phyloP scores from a whole-genome alignment of 2,329 filamentous ascomycete species.

The Penicillium sp. region DNA sequence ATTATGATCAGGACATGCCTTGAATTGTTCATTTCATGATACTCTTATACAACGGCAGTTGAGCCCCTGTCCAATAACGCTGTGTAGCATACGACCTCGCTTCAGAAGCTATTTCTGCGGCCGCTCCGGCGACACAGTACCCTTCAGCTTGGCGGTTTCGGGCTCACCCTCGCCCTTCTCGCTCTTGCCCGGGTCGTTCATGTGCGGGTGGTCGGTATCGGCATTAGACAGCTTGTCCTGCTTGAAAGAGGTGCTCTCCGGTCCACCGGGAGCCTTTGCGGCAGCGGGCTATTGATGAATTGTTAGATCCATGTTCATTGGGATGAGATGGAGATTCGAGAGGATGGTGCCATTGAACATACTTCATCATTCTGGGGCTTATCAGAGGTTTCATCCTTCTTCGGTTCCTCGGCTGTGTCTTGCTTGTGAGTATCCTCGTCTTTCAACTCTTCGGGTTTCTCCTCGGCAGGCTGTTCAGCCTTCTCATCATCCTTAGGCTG shows the following conservation, averaged over 20 bases:
- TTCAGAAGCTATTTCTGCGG: conserved; percentile 11
- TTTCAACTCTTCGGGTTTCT: conserved; percentile 8
- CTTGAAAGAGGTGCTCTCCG: neutral
- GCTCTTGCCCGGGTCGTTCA: conserved; percentile 53
- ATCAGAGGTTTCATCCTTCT: conserved; percentile 25
- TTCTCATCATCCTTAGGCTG: conserved; percentile 4
- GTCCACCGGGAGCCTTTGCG: neutral
- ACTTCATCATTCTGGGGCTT: neutral
- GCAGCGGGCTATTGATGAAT: neutral
- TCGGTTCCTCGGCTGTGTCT: conserved; percentile 17
- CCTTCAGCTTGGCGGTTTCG: conserved; percentile 52
- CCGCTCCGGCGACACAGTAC: conserved; percentile 49
- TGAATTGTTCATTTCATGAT: no score
- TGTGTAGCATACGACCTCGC: neutral
- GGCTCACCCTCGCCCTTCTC: conserved; percentile 57
- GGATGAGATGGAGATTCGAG: no score
- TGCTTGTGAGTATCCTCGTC: conserved; percentile 21
- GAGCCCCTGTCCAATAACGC: no score
- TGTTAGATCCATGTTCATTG: neutral
- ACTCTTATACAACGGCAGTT: no score
- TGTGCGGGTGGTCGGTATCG: conserved; percentile 39
- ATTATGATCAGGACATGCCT: no score
- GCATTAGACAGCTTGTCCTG: conserved; percentile 19
- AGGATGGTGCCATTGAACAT: no score
- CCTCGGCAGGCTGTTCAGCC: conserved; percentile 9